Evolutionary conservation across 2,329 filamentous ascomycete species (phyloP).

Genomic region (Drechmeria coniospora): DNA sequence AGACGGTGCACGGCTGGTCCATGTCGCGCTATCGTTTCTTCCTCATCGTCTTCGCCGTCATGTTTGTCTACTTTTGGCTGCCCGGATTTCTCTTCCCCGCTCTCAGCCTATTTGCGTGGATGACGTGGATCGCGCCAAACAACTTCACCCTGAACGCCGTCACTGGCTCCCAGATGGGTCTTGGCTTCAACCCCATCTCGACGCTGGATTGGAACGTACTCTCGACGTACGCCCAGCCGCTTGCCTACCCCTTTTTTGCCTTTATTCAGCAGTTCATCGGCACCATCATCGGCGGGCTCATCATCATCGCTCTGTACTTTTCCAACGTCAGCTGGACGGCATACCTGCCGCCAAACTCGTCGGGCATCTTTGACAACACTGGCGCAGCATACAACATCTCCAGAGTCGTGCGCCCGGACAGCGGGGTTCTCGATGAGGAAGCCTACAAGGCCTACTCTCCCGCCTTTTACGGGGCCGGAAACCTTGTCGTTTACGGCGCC

Average conservation of each 20-base stretch:
- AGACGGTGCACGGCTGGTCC: constrained; percentile 26
- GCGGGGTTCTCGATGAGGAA: constrained; percentile 15
- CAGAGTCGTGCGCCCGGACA: constrained; percentile 24
- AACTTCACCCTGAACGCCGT: constrained; percentile 25
- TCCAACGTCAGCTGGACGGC: constrained; percentile 26
- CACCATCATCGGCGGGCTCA: constrained; percentile 17
- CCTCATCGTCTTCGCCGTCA: constrained; percentile 18
- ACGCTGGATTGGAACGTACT: constrained; percentile 34
- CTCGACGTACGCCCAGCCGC: constrained; percentile 9
- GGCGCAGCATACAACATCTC: constrained; percentile 23
- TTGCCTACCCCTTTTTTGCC: constrained; percentile 24
- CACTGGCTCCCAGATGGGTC: constrained; percentile 23
- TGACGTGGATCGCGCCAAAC: constrained; percentile 32
- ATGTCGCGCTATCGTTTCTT: constrained; percentile 29
- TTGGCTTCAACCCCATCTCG: constrained; percentile 33
- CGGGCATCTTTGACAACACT: constrained; percentile 28
- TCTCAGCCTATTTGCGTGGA: constrained; percentile 30
- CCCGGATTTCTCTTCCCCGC: constrained; percentile 29
- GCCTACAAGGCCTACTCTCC: constrained; percentile 20
- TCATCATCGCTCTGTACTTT: constrained; percentile 29
- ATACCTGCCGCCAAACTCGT: constrained; percentile 33
- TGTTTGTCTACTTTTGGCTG: constrained; percentile 30
- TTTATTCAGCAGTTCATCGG: constrained; percentile 20
- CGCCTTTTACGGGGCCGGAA: constrained; percentile 17
- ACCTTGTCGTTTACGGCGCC: constrained; percentile 14